Evolutionary conservation across 1,284 basidiomycete genomes (phyloP), one percentile per base, ranked within the genome.

Genomic region (Nidula niveotomentosa): DNA sequence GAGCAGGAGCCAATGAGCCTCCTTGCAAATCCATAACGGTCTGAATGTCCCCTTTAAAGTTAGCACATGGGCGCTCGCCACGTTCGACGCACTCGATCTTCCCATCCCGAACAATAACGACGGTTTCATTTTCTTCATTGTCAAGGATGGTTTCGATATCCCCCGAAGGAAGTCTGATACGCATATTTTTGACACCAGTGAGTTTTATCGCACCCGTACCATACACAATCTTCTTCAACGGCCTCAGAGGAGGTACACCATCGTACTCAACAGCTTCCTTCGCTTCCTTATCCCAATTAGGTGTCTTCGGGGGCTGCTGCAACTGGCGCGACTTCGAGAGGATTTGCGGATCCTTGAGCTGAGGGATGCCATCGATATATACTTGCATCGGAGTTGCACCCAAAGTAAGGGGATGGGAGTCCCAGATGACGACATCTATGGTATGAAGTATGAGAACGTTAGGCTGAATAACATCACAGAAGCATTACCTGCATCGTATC

Each of bases 321-420:
- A 76, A 70, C 0, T 54, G 46, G 0, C 47, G 54, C 64, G 89
- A 79, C n/a, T 77, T 79, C 68, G 8, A 60, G 1, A 82, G 75
- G 0, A 66, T 53, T 0, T 72, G 64, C 0, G 80, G 71, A 8
- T 69, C 56, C 10, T 64, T 58, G 1, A 88, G 63, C 62, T 88
- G 85, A 1, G 78, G 57, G 23, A 87, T 81, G 3, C 85, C 85
- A 60, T 88, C 85, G 53, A 86, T 80, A 70, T 77, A 82, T 7
- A 87, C 85, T 68, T 86, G 84, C 8, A 69, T 84, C 60, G 81
- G 93, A 65, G 77, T 87, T 66, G 70, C 77, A 6, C 81, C 81
- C 9, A 90, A 70, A 0, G 80, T 69, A 12, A 93, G 79, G 0
- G 91, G 90, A 67, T 91, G 80, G 12, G 76, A 78, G 58, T 84